A percentile compares a stretch with the other conserved stretches of the same genome.
These are phyloP conservation scores for Citrus cavaleriei DNA, from an alignment of 345 rosid genomes.

Conservation along the genomic window DNA sequence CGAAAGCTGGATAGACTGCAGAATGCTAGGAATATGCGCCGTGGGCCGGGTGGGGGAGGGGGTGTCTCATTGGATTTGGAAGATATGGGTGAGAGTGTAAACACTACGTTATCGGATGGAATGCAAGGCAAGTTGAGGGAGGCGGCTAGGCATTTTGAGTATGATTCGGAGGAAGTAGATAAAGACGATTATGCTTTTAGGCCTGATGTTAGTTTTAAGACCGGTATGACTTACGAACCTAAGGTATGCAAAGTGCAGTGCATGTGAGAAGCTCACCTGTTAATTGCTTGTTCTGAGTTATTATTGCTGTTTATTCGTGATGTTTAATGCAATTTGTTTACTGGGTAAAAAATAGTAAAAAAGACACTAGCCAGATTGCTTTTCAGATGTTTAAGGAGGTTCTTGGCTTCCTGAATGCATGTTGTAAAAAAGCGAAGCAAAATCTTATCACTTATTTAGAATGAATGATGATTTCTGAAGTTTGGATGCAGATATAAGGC, in stretches of 20 bases:
- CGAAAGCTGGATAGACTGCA: constrained; percentile 34
- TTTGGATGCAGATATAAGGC: not conserved
- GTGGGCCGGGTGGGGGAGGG: not conserved
- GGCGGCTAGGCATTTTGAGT: constrained; percentile 34
- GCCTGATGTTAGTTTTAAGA: constrained; percentile 31
- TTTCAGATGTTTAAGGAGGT: not conserved
- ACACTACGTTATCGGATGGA: constrained; percentile 38
- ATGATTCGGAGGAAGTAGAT: constrained; percentile 27
- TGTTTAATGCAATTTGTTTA: not conserved
- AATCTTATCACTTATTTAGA: not conserved
- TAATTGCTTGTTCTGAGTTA: not conserved
- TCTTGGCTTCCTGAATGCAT: not conserved
- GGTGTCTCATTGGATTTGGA: not conserved
- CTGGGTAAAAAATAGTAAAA: not conserved
- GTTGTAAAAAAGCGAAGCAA: not conserved
- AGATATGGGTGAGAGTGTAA: constrained; percentile 21
- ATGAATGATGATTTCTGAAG: not conserved
- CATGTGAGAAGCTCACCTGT: not conserved
- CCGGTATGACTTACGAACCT: constrained; percentile 22
- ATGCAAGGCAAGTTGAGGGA: constrained; percentile 44
- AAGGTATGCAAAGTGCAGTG: constrained; percentile 31
- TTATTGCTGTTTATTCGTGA: not conserved
- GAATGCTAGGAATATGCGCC: constrained; percentile 12
- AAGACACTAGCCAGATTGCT: not conserved
- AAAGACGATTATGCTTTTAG: constrained; percentile 34